phyloP scores from a whole-genome alignment of 768 basidiomycete genomes.

The Tulasnella sp. region DNA sequence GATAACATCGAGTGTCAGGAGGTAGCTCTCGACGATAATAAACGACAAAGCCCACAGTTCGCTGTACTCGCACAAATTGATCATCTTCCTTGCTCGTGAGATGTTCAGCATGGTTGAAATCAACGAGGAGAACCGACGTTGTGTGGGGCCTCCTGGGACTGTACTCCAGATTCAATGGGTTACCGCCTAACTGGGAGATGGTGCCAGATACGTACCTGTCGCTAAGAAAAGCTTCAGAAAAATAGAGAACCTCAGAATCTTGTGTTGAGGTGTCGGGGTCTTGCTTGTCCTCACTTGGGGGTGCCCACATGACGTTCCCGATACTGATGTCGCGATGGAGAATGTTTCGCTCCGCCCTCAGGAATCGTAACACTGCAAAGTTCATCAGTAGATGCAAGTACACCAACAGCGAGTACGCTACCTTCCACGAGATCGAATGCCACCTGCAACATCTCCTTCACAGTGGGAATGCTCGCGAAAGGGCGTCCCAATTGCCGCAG shows the following conservation, averaged over 20 bases:
- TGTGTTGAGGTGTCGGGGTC: not conserved
- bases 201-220: not conserved
- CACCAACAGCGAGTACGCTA: not conserved
- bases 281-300: not conserved
- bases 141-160: not conserved
- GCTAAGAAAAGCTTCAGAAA: not conserved
- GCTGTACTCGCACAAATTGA: not conserved
- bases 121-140: slow-evolving; percentile 3
- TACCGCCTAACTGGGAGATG: not conserved
- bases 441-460: not conserved
- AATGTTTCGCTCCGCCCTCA: not conserved
- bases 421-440: not conserved
- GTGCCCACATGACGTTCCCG: not conserved
- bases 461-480: not conserved
- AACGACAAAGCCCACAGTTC: not conserved
- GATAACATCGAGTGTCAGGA: not conserved
- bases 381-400: not conserved
- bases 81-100: not conserved
- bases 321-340: not conserved
- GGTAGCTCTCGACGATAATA: not conserved
- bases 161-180: not conserved
- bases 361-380: slow-evolving; percentile 1
- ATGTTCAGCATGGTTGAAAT: slow-evolving; percentile 1
- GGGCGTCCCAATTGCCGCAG: not conserved
- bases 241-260: not conserved